Percentiles rank a stretch among this genome's conserved stretches.
These are phyloP conservation scores for Raphidocelis subcapitata DNA, from an alignment of 139 green algal genomes.

Conservation along the genomic window DNA sequence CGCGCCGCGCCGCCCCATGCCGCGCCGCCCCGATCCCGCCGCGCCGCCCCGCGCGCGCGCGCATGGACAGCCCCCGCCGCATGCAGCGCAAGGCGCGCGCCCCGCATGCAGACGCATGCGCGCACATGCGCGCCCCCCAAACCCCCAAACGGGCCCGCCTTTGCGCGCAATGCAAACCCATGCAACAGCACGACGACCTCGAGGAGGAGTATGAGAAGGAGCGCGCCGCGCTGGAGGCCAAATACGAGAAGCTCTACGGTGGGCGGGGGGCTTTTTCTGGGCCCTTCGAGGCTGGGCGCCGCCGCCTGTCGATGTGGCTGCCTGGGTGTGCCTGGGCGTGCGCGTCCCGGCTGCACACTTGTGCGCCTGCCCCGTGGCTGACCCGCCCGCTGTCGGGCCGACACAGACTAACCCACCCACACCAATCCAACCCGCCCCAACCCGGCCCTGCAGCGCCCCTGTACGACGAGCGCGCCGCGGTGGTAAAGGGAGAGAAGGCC, in stretches of 20 bases:
- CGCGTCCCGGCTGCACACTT: not conserved
- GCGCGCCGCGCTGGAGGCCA: slow-evolving; percentile 65
- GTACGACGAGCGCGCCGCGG: slow-evolving; percentile 65
- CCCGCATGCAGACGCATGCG: too few relatives aligned
- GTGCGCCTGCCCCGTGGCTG: too few relatives aligned
- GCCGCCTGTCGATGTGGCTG: not conserved
- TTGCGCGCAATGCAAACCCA: too few relatives aligned
- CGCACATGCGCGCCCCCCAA: too few relatives aligned
- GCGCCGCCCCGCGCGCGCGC: too few relatives aligned
- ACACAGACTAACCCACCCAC: not conserved
- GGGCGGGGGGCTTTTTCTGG: not conserved
- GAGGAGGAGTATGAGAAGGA: slow-evolving; percentile 70
- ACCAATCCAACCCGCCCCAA: not conserved
- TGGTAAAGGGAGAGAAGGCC: slow-evolving; percentile 67
- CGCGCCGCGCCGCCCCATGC: too few relatives aligned
- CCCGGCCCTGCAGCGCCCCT: slow-evolving; percentile 59
- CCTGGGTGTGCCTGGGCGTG: not conserved
- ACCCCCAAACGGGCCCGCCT: too few relatives aligned
- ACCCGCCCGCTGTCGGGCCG: too few relatives aligned
- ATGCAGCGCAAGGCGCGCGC: too few relatives aligned
- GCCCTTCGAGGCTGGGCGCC: not conserved
- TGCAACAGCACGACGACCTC: slow-evolving; percentile 68
- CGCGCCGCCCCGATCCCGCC: too few relatives aligned
- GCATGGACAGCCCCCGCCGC: too few relatives aligned
- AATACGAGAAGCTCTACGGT: slow-evolving; percentile 78